Evolutionary conservation across 2,329 filamentous ascomycete genomes (phyloP), one percentile per base, ranked within the genome.

Genomic region (Ophiosphaerella korrae): DNA sequence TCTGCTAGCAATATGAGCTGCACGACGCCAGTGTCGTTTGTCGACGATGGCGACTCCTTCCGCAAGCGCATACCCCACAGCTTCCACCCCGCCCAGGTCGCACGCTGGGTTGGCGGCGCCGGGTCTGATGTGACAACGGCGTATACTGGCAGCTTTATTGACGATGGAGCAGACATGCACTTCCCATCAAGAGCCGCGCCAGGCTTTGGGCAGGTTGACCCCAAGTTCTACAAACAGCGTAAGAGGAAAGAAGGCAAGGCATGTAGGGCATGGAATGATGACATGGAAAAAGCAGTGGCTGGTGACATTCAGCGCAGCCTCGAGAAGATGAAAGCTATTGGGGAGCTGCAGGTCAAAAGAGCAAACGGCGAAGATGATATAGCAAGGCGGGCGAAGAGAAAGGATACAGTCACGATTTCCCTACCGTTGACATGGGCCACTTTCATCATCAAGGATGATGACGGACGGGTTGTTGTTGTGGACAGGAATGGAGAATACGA

Each of bases 391-490:
- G 32, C 16, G 8, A 21, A 14, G 38, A 53, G 44, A 5, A 54
- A 52, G 14, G 48, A 60, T 2, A 48, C 52, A 1, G 57, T 70
- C 16, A 43, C 23, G 8, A 46, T 72, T 0, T 43, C 33, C 8
- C 33, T 62, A 38, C 65, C 64, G n/a, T 14, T 35, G 24, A 43
- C 37, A 31, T 66, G 58, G 59, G 64, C 62, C 0, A 57, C 48
- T 0, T 69, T 69, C 40, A 47, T 72, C 5, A 66, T 71, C 31
- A 57, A 58, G 33, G 52, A 41, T 1, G 49, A 60, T 1, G 53
- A 66, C 41, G 66, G 66, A n/a, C 31, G 63, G 18, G 62, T 71
- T 5, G 48, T 68, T 16, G 42, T 71, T 12, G 56, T 71, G n/a
- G 67, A 64, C 29, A 35, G 47, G 8, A 52, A 63, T 11, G 66